Percentiles rank a stretch among this genome's conserved stretches.
Conservation (phyloP, 2,329 filamentous ascomycete genomes). For the Sporothrix euskadiensis region DNA sequence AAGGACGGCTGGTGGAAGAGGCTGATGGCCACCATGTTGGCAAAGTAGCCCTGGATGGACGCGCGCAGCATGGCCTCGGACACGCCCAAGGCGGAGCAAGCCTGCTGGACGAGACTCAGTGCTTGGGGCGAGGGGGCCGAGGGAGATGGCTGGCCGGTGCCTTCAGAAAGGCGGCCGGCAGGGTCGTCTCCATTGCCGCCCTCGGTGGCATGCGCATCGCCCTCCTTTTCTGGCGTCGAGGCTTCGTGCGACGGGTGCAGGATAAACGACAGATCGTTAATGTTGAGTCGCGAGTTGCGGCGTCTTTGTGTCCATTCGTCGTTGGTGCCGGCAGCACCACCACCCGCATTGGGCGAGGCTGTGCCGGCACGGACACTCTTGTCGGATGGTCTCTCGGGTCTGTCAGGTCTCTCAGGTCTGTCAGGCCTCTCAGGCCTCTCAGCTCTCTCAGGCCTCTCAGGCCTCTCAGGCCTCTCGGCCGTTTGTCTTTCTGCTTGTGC, state of each 20-base stretch:
- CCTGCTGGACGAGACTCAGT: conserved; percentile 1
- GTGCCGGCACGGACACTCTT: neutral
- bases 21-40: conserved; percentile 24
- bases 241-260: conserved; percentile 24
- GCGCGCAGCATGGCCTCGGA: neutral
- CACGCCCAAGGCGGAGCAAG: neutral
- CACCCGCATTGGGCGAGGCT: neutral
- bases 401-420: neutral
- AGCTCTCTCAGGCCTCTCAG: neutral
- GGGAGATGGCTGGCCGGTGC: neutral
- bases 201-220: neutral
- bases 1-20: conserved; percentile 23
- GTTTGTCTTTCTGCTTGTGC: neutral
- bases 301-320: conserved; percentile 19
- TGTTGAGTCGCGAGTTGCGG: conserved; percentile 21
- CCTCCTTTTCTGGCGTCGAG: conserved; percentile 13
- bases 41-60: conserved; percentile 21
- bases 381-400: neutral
- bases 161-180: neutral
- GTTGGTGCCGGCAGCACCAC: neutral
- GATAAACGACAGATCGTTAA: conserved; percentile 22
- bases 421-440: neutral
- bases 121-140: neutral
- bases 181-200: neutral
- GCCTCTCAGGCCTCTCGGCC: neutral